These are phyloP conservation scores for Lachnellula subtilissima DNA, from an alignment of 2,329 filamentous ascomycete species.

Conservation along the genomic window DNA sequence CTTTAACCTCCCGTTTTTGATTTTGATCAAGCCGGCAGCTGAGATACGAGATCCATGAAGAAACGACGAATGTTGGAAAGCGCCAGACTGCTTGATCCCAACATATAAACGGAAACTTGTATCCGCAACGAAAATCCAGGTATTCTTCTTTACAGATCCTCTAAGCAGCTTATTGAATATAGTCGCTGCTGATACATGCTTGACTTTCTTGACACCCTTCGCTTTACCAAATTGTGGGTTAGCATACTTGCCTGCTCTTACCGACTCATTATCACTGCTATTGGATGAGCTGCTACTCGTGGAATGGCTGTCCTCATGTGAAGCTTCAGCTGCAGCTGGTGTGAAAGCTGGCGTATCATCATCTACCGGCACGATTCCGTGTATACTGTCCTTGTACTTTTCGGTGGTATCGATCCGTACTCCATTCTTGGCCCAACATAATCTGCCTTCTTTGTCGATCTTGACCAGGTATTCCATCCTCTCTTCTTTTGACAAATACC, in stretches of 20 bases:
- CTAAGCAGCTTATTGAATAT: constrained; percentile 75
- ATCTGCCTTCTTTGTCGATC: constrained; percentile 66
- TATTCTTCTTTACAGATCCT: constrained; percentile 77
- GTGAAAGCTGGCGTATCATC: constrained; percentile 54
- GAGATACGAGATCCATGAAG: constrained; percentile 76
- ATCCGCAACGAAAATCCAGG: constrained; percentile 91
- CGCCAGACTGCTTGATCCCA: constrained; percentile 82
- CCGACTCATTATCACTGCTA: constrained; percentile 43
- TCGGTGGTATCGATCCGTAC: constrained; percentile 70
- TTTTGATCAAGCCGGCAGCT: constrained; percentile 78
- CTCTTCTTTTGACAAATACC: constrained; percentile 80
- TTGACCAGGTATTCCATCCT: constrained; percentile 74
- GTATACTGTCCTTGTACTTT: constrained; percentile 72
- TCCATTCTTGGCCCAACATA: constrained; percentile 86
- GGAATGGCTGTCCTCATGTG: constrained; percentile 15
- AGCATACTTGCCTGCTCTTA: constrained; percentile 59
- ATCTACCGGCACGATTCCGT: constrained; percentile 62
- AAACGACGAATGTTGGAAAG: constrained; percentile 89
- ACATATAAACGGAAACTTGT: constrained; percentile 81
- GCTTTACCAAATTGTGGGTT: constrained; percentile 58
- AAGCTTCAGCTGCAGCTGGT: constrained; percentile 22
- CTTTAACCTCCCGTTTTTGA: constrained; percentile 73
- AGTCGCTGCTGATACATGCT: constrained; percentile 64
- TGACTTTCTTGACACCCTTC: constrained; percentile 56
- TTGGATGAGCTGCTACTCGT: constrained; percentile 13